These are phyloP conservation scores for Yamadazyma taylorii DNA, from an alignment of 1,139 yeast species.

Conservation along the genomic window DNA sequence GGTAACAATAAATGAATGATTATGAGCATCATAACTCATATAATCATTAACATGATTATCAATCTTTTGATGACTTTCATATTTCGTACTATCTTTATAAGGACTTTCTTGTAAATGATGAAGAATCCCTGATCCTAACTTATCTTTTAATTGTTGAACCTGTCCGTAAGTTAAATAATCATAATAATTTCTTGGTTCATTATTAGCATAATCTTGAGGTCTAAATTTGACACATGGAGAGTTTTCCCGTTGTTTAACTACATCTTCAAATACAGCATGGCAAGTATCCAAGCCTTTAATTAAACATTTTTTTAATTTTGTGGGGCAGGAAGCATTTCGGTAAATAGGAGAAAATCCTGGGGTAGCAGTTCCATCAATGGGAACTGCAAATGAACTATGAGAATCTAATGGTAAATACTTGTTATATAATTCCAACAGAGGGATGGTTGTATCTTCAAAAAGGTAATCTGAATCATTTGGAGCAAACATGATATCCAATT, in stretches of 20 bases:
- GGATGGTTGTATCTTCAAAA: slow-evolving; percentile 20
- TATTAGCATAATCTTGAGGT: slow-evolving; percentile 30
- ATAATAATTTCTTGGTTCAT: slow-evolving; percentile 21
- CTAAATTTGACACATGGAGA: slow-evolving; percentile 32
- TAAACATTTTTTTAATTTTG: slow-evolving; percentile 23
- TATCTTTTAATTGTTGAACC: slow-evolving; percentile 21
- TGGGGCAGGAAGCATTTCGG: slow-evolving; percentile 28
- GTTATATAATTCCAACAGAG: slow-evolving; percentile 19
- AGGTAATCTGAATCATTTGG: slow-evolving; percentile 16
- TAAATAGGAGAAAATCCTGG: slow-evolving; percentile 34
- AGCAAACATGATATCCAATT: slow-evolving; percentile 13
- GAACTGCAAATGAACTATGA: slow-evolving; percentile 18
- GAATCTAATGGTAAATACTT: slow-evolving; percentile 27
- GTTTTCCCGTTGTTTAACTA: slow-evolving; percentile 21
- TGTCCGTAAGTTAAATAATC: slow-evolving; percentile 22
- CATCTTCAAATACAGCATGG: slow-evolving; percentile 24
- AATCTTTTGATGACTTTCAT: slow-evolving; percentile 28
- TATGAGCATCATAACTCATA: slow-evolving; percentile 20
- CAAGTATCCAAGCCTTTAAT: slow-evolving; percentile 30
- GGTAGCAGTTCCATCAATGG: slow-evolving; percentile 30
- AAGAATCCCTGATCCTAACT: slow-evolving; percentile 35
- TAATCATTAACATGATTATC: slow-evolving; percentile 25
- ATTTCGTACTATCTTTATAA: slow-evolving; percentile 21
- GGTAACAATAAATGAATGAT: slow-evolving; percentile 34
- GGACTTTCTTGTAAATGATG: slow-evolving; percentile 30